Evolutionary conservation across 306 rosid genomes (phyloP), one percentile per base, ranked within the genome.

Genomic region (Quercus rubra): DNA sequence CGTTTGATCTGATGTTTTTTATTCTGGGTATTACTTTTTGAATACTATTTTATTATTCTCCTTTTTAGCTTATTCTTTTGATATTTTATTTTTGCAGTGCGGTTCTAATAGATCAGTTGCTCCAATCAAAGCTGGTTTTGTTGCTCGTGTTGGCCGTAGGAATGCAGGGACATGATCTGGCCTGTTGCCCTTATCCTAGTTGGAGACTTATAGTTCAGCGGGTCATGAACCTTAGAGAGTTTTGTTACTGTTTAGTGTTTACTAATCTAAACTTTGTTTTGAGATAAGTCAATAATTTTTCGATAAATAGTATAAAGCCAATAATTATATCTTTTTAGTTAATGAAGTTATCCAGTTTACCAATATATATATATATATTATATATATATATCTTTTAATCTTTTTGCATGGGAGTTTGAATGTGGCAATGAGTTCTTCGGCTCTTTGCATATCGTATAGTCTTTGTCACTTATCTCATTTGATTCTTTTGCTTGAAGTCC

Each of bases 121-220:
- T 81, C 98, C 91, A 9, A 93, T 95, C 80, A 95, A 95, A 83
- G 96, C 97, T 81, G 99, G 99, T 77, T 95, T 92, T 74, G 92
- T 89, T 75, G 99, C 99, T 87, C 97, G 96, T 69, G 98, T 95
- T 88, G 98, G 98, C 52, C 89, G 99, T 54, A 84, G 98, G 81
- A 95, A 81, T 1, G 79, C 97, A 0, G 97, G 97, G 57, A 68
- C 99, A 57, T 92, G 82, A 92, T 76, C 35, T 68, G 41, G 10
- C 31, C 56, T 20, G 55, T 11, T 21, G 14, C 10, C 14, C 20
- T 68, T 71, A 66, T 38, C 9, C 74, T 43, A 49, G 56, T 66
- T 61, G 46, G 46, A 28, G 23, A 64, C 58, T 35, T 31, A 31
- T 78, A 8, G 55, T 73, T 12, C 71, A 80, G 43, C 54, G 72